Base-by-base conservation (phyloP, 2,329 filamentous ascomycete species). In the Epicoccum nigrum region DNA sequence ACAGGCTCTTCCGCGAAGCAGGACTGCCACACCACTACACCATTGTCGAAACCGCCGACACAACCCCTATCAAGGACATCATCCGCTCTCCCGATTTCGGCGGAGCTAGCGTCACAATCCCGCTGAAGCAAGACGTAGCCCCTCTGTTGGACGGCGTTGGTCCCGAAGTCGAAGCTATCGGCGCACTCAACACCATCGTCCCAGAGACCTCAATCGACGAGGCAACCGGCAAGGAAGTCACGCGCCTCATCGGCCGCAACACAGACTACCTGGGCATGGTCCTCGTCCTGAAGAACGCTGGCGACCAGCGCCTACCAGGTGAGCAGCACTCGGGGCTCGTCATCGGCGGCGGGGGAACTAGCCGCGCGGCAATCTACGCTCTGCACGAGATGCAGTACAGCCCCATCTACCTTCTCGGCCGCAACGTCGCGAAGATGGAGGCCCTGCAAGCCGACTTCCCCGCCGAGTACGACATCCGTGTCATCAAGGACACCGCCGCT, bases 261-360 rank as follows among this genome's bases (percentile, higher is more conserved):
- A 99, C 94, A 11, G 94, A 99, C 77, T 99, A 92, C 88, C 83
- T 86, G 66, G 94, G 94, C 56, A 99, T 99, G 86, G 85, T 89
- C 2, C 84, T 88, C 61, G 87, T 90, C 3, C 82, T 99, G 16
- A 84, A 83, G 50, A 83, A 84, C 33, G 86, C 85, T 2, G 90
- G 90, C 7, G 70, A 67, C 5, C 64, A 64, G 56, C 65, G 69
- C 19, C 59, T 62, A 13, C 65, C 70, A 4, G 69, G 68, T 11
- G 64, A 70, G 2, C 75, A 79, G 33, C 51, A 54, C 41, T 83
- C 86, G 47, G 93, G 84, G 20, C 83, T 97, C 59, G 90, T 97
- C 12, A 85, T 99, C 45, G 94, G 94, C 3, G 90, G 91, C 7
- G 94, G 94, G 12, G 94, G 94, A 19, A 99, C 94, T 5, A 90